phyloP scores from a whole-genome alignment of 2,329 filamentous ascomycete genomes.

The Pyrenochaeta sp. region DNA sequence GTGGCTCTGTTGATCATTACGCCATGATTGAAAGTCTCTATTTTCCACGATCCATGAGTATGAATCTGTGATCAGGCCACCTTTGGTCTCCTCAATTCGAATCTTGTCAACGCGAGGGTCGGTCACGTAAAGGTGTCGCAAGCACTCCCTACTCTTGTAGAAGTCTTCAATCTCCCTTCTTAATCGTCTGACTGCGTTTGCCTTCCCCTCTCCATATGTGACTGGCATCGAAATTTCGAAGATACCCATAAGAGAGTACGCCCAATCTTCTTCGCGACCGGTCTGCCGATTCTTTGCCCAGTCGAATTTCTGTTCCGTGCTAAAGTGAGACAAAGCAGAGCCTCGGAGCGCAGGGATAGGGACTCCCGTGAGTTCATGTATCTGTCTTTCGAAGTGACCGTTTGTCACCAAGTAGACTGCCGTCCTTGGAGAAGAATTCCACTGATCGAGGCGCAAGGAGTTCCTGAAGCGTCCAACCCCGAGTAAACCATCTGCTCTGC shows the following conservation, averaged over 20 bases:
- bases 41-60: slow-evolving; percentile 35
- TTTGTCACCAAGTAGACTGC: slow-evolving; percentile 14
- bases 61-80: slow-evolving; percentile 9
- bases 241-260: slow-evolving; percentile 9
- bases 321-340: slow-evolving; percentile 7
- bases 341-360: slow-evolving; percentile 8
- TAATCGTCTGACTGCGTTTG: not conserved
- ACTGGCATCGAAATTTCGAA: slow-evolving; percentile 5
- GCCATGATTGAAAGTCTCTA: slow-evolving; percentile 32
- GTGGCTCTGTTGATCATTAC: slow-evolving; percentile 25
- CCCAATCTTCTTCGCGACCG: slow-evolving; percentile 7
- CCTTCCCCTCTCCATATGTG: not conserved
- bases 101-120: slow-evolving; percentile 16
- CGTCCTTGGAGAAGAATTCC: slow-evolving; percentile 20
- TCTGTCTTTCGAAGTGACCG: slow-evolving; percentile 1
- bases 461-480: not conserved
- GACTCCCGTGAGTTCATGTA: slow-evolving; percentile 14
- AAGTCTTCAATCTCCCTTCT: not conserved
- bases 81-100: slow-evolving; percentile 11
- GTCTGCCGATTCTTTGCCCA: slow-evolving; percentile 20
- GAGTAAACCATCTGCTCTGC: not conserved
- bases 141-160: slow-evolving; percentile 13
- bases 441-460: slow-evolving; percentile 19
- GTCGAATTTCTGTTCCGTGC: slow-evolving; percentile 9
- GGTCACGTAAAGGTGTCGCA: slow-evolving; percentile 12